These are phyloP conservation scores for Gynandropsis gynandra DNA, from an alignment of 345 rosid genomes.

Conservation along the genomic window DNA sequence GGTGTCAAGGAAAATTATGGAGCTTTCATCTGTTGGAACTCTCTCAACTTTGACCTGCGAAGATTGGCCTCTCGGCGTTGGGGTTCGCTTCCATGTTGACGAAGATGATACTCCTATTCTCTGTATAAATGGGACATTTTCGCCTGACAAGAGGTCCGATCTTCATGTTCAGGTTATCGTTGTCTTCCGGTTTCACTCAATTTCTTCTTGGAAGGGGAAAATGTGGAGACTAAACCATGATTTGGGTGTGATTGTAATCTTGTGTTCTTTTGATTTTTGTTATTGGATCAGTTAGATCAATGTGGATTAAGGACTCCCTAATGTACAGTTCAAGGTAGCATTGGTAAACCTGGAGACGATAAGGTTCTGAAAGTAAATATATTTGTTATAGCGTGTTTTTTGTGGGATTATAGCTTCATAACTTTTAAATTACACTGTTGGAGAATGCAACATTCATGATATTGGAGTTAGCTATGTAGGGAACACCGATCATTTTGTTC, in stretches of 20 bases:
- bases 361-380: slow-evolving; percentile 40
- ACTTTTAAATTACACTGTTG: too few relatives aligned
- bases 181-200: background rate
- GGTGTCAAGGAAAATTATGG: slow-evolving; percentile 78
- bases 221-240: background rate
- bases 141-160: slow-evolving; percentile 55
- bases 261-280: background rate
- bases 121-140: slow-evolving; percentile 38
- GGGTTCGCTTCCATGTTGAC: slow-evolving; percentile 86
- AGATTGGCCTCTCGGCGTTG: slow-evolving; percentile 70
- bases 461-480: too few relatives aligned
- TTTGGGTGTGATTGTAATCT: background rate
- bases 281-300: slow-evolving; percentile 55
- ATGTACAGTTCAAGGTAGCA: slow-evolving; percentile 78
- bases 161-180: slow-evolving; percentile 75
- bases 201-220: background rate
- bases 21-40: slow-evolving; percentile 67
- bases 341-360: slow-evolving; percentile 53
- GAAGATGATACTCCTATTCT: slow-evolving; percentile 70
- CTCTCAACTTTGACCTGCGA: slow-evolving; percentile 54
- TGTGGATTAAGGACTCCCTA: slow-evolving; percentile 82
- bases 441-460: too few relatives aligned
- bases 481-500: too few relatives aligned
- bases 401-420: background rate
- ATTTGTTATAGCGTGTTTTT: slow-evolving; percentile 2